These are phyloP conservation scores for Chaetomidium leptoderma DNA, from an alignment of 495 filamentous ascomycete genomes.

Conservation along the genomic window DNA sequence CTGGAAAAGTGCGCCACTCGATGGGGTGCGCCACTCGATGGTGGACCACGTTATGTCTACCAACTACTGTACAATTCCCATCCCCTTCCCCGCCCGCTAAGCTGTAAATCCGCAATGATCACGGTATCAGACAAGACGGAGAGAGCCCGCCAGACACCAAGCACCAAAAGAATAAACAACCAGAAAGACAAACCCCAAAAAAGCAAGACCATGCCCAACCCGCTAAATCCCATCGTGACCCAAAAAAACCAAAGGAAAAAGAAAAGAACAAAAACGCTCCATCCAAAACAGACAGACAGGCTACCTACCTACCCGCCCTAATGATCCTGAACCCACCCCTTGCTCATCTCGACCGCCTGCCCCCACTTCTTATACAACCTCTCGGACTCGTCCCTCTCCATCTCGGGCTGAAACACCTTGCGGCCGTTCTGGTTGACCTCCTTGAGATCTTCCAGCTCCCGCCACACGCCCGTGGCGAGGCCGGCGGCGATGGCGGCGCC, in stretches of 20 bases:
- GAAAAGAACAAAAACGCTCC: not conserved
- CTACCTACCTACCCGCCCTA: too few relatives aligned
- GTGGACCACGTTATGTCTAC: too few relatives aligned
- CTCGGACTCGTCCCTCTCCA: slow-evolving; percentile 54
- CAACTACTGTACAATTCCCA: not conserved
- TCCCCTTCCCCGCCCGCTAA: not conserved
- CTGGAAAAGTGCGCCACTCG: too few relatives aligned
- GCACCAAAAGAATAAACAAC: not conserved
- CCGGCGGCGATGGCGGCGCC: slow-evolving; percentile 94
- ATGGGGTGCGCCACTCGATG: too few relatives aligned
- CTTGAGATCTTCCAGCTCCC: slow-evolving; percentile 70
- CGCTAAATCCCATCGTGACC: slow-evolving; percentile 1
- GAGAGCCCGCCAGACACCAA: not conserved
- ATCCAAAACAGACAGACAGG: not conserved
- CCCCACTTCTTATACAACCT: slow-evolving; percentile 77
- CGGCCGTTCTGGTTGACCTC: slow-evolving; percentile 72
- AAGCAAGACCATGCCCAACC: not conserved
- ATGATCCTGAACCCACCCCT: slow-evolving; percentile 62
- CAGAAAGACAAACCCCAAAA: not conserved
- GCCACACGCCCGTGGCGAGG: slow-evolving; percentile 80
- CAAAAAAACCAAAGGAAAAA: too few relatives aligned
- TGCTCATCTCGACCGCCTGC: slow-evolving; percentile 85
- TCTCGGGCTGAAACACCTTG: slow-evolving; percentile 66
- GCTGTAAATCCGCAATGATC: not conserved
- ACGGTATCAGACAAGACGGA: too few relatives aligned